Evolutionary conservation across 2,329 filamentous ascomycete species (phyloP), one percentile per base, ranked within the genome.

Genomic region (Rutstroemia sp.): DNA sequence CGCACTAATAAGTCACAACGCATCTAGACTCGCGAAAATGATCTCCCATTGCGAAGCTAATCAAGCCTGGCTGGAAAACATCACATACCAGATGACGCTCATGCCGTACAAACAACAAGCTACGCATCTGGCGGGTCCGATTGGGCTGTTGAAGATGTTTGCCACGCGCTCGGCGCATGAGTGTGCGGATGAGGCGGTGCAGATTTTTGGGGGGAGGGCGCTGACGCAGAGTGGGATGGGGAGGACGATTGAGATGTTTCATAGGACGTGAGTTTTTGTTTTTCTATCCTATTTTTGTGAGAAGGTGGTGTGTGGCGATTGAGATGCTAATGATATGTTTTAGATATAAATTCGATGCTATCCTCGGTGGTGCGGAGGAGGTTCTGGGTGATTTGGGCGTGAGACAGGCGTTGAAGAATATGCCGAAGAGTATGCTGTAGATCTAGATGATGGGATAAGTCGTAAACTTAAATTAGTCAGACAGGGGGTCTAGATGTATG

Each of bases 1-100:
- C 7, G 25, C 25, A 27, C 25, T 27, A 27, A 27, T 2, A 7
- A 8, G 14, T 48, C 17, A 12, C 8, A 45, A 48, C 17, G 12
- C 8, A 45, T 48, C 57, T 62, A 85, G 81, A 63, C 82, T 95
- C 57, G 89, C 89, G 59, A 89, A 88, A 69, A 94, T 95, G 88
- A 94, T 95, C 63, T 82, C 87, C 4, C 82, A 88, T 50, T 81
- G 84, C 63, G 89, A 95, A 71, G 79, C 87, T n/a, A 86, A 88
- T 72, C 89, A 95, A 71, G 81, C 89, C 19, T 95, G 88, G 88
- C 80, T 94, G 49, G 89, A 95, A 71, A 83, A 81, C 44, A 84
- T 94, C 67, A 90, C 89, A 19, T 89, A 90, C 75, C 89, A 95
- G 69, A 95, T 95, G 89, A 87, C 81, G 75, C 78, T 89, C 70